Evolutionary conservation across 2,329 filamentous ascomycete genomes (phyloP), one percentile per base, ranked within the genome.

Genomic region (Xylariales sp.): DNA sequence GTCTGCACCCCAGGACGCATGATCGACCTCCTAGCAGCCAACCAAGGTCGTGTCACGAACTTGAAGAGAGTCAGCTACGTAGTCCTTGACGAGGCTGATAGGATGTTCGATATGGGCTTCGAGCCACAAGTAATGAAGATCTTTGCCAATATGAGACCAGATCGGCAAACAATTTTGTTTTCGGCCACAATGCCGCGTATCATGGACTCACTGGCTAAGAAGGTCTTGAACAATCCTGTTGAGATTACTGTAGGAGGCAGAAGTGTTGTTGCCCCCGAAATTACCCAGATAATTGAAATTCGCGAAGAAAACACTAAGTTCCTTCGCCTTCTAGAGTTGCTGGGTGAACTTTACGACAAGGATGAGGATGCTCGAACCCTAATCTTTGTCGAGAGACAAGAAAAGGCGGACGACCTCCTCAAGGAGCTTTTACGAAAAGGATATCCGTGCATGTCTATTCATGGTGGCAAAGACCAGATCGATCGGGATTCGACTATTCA

Each of bases 51-150:
- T 70, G 94, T 98, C 9, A 97, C 95, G 12, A 98, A 97, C 76
- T 85, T 99, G 64, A 90, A 88, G 73, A 88, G 96, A 70, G 93
- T 97, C 12, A 96, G 93, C 0, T 99, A 98, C 78, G 90, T 97
- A 30, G 96, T 99, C 10, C 87, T 99, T 46, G 96, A 99, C 78
- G 96, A 99, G 81, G 96, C 96, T 55, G 96, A 99, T 80, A 91
- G 96, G 69, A 98, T 99, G 96, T 97, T 98, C 78, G 96, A 99
- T 79, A 98, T 99, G 96, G 96, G 96, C 14, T 99, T 99, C 77
- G 95, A 97, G 81, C 95, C 96, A 1, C 96, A 99, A 79, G 94
- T 99, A 62, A 96, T 96, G 89, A 97, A 97, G 80, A 96, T 99
- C 66, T 90, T 98, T 77, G 89, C 90, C 72, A 97, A 96, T 75